phyloP scores from a whole-genome alignment of 768 basidiomycete genomes.

The Boletus barrowsii region DNA sequence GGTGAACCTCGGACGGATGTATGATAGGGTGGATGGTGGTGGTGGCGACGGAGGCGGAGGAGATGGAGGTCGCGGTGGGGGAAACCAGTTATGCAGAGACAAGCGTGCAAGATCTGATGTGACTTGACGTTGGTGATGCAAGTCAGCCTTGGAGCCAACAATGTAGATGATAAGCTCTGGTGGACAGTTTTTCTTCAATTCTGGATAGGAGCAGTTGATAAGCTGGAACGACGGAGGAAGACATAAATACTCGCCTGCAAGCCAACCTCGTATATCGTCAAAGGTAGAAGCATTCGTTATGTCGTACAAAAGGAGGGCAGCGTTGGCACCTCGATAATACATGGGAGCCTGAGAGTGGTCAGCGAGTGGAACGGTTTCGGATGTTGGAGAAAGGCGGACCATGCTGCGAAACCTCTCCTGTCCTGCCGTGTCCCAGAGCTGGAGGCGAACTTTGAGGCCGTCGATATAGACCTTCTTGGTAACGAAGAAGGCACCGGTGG shows the following conservation, averaged over 20 bases:
- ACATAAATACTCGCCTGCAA: slow-evolving; percentile 59
- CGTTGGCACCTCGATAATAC: slow-evolving; percentile 96
- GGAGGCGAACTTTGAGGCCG: slow-evolving; percentile 80
- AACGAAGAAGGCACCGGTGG: slow-evolving; percentile 91
- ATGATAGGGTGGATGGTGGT: slow-evolving; percentile 36
- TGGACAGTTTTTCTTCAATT: slow-evolving; percentile 86
- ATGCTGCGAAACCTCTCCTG: slow-evolving; percentile 92
- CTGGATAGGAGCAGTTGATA: slow-evolving; percentile 37
- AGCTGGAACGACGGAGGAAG: neutral
- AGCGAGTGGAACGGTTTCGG: slow-evolving; percentile 16
- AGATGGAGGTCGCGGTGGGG: slow-evolving; percentile 67
- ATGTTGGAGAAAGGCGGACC: slow-evolving; percentile 43
- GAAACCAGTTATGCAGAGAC: slow-evolving; percentile 84
- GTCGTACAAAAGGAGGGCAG: slow-evolving; percentile 92
- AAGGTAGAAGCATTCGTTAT: slow-evolving; percentile 88
- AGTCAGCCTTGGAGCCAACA: slow-evolving; percentile 90
- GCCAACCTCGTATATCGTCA: slow-evolving; percentile 89
- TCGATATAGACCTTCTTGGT: slow-evolving; percentile 88
- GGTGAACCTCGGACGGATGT: slow-evolving; percentile 35
- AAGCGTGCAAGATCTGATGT: slow-evolving; percentile 81
- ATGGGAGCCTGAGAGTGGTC: slow-evolving; percentile 69
- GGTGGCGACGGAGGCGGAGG: slow-evolving; percentile 63
- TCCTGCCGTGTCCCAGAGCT: slow-evolving; percentile 92
- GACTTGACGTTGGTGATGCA: slow-evolving; percentile 67
- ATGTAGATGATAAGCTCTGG: slow-evolving; percentile 92